phyloP scores from a whole-genome alignment of 352 stramenopile genomes.

The Pythium aquatile region DNA sequence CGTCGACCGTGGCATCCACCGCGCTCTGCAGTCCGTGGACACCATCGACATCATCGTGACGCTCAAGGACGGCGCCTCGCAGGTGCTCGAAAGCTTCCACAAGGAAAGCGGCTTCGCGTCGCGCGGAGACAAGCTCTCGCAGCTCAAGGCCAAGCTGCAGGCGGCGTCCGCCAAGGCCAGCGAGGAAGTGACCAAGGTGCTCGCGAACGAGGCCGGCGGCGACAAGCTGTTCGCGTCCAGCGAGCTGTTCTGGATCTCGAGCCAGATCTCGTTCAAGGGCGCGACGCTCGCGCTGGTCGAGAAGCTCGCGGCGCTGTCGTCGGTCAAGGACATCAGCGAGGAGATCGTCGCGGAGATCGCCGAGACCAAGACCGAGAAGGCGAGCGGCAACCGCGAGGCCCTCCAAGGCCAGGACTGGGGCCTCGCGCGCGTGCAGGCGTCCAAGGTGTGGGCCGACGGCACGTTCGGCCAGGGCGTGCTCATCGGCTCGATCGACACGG shows the following conservation, averaged over 20 bases:
- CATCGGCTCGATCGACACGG: constrained; percentile 34
- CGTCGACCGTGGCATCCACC: constrained; percentile 26
- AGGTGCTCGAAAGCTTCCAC: constrained; percentile 17
- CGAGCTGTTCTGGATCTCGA: constrained; percentile 34
- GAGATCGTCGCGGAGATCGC: constrained; percentile 15
- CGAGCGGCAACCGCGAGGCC: constrained; percentile 2
- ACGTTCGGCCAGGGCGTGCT: constrained; percentile 28
- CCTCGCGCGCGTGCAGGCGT: constrained; percentile 12
- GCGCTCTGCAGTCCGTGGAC: constrained; percentile 21
- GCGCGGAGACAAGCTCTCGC: constrained; percentile 20
- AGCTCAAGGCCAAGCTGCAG: constrained; percentile 20
- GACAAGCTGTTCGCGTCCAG: constrained; percentile 19
- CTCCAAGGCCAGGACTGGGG: constrained; percentile 17
- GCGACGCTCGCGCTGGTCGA: constrained; percentile 29
- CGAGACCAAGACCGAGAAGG: neutral
- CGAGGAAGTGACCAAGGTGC: constrained; percentile 13
- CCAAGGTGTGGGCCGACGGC: constrained; percentile 28
- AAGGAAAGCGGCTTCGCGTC: constrained; percentile 11
- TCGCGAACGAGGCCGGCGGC: constrained; percentile 12
- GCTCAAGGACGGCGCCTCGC: constrained; percentile 19
- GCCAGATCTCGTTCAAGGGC: constrained; percentile 29
- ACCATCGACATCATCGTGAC: constrained; percentile 27
- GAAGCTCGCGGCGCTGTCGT: constrained; percentile 19
- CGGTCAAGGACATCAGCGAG: constrained; percentile 22
- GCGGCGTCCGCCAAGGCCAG: constrained; percentile 3